Evolutionary conservation across 345 rosid genomes (phyloP), one percentile per base, ranked within the genome.

Genomic region (Eucalyptus microcorys): DNA sequence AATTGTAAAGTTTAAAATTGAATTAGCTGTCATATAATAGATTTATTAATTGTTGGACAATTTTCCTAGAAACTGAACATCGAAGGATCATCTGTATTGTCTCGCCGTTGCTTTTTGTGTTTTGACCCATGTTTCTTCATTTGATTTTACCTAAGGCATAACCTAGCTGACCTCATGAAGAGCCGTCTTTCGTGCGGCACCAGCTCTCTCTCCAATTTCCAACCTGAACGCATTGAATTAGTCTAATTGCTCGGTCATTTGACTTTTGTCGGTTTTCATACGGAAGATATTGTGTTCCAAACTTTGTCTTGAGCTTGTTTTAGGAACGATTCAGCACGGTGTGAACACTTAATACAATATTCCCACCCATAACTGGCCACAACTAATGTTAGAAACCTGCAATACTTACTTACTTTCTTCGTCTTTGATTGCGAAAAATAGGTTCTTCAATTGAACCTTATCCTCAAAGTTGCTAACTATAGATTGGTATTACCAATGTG

Each of bases 21-120:
- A 66, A 32, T 66, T n/a, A 0, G 4, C 10, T 1, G 1, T n/a
- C 4, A 7, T 15, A 32, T 2, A 32, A 7, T 66, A 32, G 2
- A 7, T 66, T 66, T 66, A 32, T 7, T 8, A 66, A 0, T 66
- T n/a, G 4, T 15, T 32, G 34, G 5, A 66, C 19, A 66, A 66
- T n/a, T 32, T 64, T n/a, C 34, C 6, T 24, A 0, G 13, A 61
- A 61, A 61, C 4, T 30, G 7, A 0, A 61, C 21, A n/a, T 19
- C 8, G 8, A 76, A 37, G 15, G 27, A 76, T 22, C 83, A 40
- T 40, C 5, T 19, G 13, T 10, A 17, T 34, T 21, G 7, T 68
- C 45, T 19, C 26, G 7, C 26, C 45, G 2, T 71, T 71, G 24
- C 13, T 9, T 40, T 0, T 37, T 37, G 4, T 76, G 5, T 10